Base-by-base conservation (phyloP, 1,139 yeast species). In the Zhuliangozyma parablackwelliae region DNA sequence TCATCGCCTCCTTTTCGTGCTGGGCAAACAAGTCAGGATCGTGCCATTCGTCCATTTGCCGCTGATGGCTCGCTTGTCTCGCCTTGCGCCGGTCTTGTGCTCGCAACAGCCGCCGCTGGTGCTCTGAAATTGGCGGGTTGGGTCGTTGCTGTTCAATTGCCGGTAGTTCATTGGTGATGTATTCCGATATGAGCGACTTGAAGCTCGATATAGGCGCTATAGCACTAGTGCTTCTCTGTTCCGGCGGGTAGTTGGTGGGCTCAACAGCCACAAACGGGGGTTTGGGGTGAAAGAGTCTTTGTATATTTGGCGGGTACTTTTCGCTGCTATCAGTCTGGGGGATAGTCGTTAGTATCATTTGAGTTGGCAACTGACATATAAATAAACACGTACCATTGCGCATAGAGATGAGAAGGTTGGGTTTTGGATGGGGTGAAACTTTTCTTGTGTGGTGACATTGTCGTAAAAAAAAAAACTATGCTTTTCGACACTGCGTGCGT, bases 281-380 rank as follows among this genome's bases (percentile, higher is more conserved):
- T 36, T 78, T 68, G 5, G 94, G 85, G 24, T 72, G 72, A 53
- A 88, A 88, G 32, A 87, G 72, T 51, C 72, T 70, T 36, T 80
- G 77, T 33, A 85, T 76, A 46, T 74, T 76, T 1, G 75, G 65
- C 1, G 95, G 90, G 45, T 81, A 80, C 54, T 76, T 78, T 34
- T 66, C 70, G 28, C 57, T 49, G 24, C 59, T 51, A 32, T 53
- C 58, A 21, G 47, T 37, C 53, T 44, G 31, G 21, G 21, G 28
- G 21, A 29, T 8, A 9, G 10, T 13, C 12, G 47, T 47, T 47
- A 44, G 51, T 45, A 40, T 4, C 6, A 11, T 25, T 6, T 3
- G 6, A 23, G 24, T 9, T 5, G 5, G 24, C 3, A 23, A 16
- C 16, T 4, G 16, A 16, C 16, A 16, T 16, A 16, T 16, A 16